Evolutionary conservation across 1,284 basidiomycete species (phyloP), one percentile per base, ranked within the genome.

Genomic region (Malassezia obtusa): DNA sequence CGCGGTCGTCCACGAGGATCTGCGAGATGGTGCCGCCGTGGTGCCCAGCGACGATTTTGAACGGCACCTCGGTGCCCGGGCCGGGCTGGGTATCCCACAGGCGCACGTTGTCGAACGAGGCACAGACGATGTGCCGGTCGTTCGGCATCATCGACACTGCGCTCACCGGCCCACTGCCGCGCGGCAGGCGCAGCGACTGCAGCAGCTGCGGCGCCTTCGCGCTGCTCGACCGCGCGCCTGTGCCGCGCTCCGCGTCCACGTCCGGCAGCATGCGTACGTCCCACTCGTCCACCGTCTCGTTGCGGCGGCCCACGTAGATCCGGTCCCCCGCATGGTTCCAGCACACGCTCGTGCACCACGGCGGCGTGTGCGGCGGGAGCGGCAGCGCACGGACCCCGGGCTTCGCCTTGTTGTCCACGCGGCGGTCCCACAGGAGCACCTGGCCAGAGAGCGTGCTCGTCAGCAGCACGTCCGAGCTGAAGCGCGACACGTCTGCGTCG

Each of bases 1-100:
- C 84, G 2, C 83, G 84, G 28, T 85, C 81, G 77, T 96, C 92
- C 43, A 96, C 79, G 58, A 91, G 74, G 81, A 94, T 86, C 63
- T 86, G 84, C 4, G 89, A 92, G 15, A 95, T 81, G 57, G 84
- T 86, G 1, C 89, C 91, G 26, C 91, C 90, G 75, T 95, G 89
- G 76, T 96, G 91, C 0, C 92, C 92, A 4, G 90, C 86, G 33
- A 98, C 87, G 59, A 96, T 94, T 75, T 89, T 89, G 79, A 95
- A 95, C 4, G 69, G 66, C 9, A 71, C 68, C 50, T 62, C 71
- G 40, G 60, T 59, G 38, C 81, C 80, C 71, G 79, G 82, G 66
- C 79, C 81, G 35, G 47, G 80, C 81, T 38, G 82, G 81, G 61
- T 86, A 67, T 96, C 89, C 91, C 91, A 98, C 38, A 98, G 74